Percentiles rank a stretch among this genome's conserved stretches.
Conservation (phyloP, 495 filamentous ascomycete species). For the Penicillium riverlandense region DNA sequence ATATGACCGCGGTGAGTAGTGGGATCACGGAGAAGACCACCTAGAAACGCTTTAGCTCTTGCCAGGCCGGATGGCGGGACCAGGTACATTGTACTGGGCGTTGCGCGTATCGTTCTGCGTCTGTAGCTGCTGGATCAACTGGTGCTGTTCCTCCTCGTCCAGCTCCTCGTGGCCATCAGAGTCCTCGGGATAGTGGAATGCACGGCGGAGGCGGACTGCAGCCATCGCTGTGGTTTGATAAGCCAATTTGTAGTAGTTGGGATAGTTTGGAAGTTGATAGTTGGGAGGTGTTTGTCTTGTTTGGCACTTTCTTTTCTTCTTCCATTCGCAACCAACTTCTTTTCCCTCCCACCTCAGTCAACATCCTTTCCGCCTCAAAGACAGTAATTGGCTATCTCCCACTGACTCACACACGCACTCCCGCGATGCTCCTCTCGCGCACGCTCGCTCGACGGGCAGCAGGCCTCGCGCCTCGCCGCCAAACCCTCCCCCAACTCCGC, state of each 20-base stretch:
- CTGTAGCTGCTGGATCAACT: slow-evolving; percentile 52
- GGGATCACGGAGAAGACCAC: slow-evolving; percentile 52
- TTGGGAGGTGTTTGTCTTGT: slow-evolving; percentile 28
- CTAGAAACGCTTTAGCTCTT: slow-evolving; percentile 19
- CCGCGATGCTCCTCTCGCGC: too few relatives aligned
- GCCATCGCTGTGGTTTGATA: slow-evolving; percentile 23
- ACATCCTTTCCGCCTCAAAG: neutral
- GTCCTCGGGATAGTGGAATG: slow-evolving; percentile 56
- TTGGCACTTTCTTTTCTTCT: slow-evolving; percentile 26
- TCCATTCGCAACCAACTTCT: neutral
- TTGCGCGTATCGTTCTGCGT: slow-evolving; percentile 52
- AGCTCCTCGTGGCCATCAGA: slow-evolving; percentile 44
- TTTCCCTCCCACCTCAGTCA: neutral
- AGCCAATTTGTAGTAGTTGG: neutral
- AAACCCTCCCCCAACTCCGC: slow-evolving; percentile 22
- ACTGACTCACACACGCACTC: too few relatives aligned
- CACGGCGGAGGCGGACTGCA: slow-evolving; percentile 49
- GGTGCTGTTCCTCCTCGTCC: slow-evolving; percentile 72
- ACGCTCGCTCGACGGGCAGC: too few relatives aligned
- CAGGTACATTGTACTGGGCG: slow-evolving; percentile 47
- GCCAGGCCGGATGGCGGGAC: neutral
- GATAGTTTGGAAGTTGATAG: too few relatives aligned
- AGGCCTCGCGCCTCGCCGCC: neutral
- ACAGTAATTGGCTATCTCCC: too few relatives aligned
- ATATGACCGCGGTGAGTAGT: slow-evolving; percentile 40